Conservation (phyloP, 371 early-diverging fungal genomes). For the Chytridium lagenaria region DNA sequence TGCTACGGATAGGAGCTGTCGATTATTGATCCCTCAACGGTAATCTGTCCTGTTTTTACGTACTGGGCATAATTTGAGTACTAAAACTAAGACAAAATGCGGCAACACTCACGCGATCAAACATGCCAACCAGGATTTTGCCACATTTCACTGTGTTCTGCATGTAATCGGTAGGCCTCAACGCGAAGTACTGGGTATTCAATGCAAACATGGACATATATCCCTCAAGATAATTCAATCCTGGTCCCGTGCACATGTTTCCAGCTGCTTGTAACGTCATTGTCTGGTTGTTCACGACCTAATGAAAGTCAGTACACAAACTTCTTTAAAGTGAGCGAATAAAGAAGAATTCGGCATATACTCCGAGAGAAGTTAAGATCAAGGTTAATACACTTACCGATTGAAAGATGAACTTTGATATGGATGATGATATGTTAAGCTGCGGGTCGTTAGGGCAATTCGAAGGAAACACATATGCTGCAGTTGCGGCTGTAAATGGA, state of each 20-base stretch:
- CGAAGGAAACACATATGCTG: not conserved
- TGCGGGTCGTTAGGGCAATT: slow-evolving; percentile 12
- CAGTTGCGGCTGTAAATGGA: not conserved
- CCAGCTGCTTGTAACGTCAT: not conserved
- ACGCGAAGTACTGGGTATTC: not conserved
- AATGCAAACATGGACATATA: not conserved
- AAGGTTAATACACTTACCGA: not conserved
- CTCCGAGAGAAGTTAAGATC: no score
- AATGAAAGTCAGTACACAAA: not conserved
- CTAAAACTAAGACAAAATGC: not conserved
- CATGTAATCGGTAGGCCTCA: slow-evolving; percentile 1
- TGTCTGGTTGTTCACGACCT: not conserved
- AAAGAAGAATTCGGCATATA: no score
- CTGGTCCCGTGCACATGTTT: not conserved
- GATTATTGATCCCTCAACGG: not conserved
- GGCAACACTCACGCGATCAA: slow-evolving; percentile 5
- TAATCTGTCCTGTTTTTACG: not conserved
- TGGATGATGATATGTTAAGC: not conserved
- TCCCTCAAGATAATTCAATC: not conserved
- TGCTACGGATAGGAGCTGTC: not conserved
- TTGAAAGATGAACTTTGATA: not conserved
- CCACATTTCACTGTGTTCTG: slow-evolving; percentile 11
- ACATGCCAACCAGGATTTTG: slow-evolving; percentile 7
- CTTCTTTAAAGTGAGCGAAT: not conserved
- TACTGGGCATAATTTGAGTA: not conserved